Evolutionary conservation across 2,329 filamentous ascomycete species (phyloP), one percentile per base, ranked within the genome.

Genomic region (Pestalotiopsis sp.): DNA sequence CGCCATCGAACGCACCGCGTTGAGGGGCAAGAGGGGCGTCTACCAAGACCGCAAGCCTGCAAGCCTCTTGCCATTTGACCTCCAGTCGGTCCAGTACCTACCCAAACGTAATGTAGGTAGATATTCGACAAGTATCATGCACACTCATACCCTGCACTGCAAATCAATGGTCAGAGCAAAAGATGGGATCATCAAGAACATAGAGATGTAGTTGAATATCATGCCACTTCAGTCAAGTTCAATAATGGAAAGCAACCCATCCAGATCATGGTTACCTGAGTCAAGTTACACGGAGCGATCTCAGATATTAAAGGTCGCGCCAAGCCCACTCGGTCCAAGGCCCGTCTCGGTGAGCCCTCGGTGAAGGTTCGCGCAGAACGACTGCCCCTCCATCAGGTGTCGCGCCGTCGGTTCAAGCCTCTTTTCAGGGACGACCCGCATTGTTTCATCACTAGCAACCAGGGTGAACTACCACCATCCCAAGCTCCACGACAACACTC

Each of bases 361-460:
- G 45, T 52, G 45, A 52, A 52, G 45, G 14, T 52, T 52, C 25
- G 17, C 17, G 45, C 17, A 52, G n/a, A 23, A 52, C 45, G 45
- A 36, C 45, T 52, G 45, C 45, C 45, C 45, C 45, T 52, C 45
- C 45, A 52, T 52, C 45, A 52, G 45, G 20, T 36, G 45, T 52
- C 45, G 45, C 45, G 45, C 45, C 14, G 45, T 20, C 45, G 20
- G 17, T 59, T 59, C 57, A 59, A 59, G 57, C 27, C 57, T 59
- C 45, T 52, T 52, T 20, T 52, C 38, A 52, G 25, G 61, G 61
- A 52, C 61, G 61, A 64, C 61, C 61, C 61, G 61, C 61, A 64
- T 14, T 64, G 61, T 64, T 64, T 64, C 61, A 64, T 64, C 61
- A 64, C 27, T 64, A 23, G 41, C 61, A 23, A 23, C 61, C 61